These are phyloP conservation scores for Ogataea polymorpha DNA, from an alignment of 805 yeast species.

Conservation along the genomic window DNA sequence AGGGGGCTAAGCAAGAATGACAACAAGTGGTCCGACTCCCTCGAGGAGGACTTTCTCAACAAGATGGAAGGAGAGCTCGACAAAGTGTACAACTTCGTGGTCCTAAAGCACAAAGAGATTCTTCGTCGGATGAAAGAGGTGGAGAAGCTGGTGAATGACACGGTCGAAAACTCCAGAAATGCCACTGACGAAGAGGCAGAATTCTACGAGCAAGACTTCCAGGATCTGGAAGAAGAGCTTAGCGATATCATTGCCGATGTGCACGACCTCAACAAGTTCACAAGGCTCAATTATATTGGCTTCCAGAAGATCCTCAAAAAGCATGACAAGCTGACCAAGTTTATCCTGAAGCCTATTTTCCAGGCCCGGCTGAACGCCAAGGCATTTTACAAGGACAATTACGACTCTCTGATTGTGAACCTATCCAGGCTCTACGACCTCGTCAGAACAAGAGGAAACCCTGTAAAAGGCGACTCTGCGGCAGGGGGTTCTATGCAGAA, in stretches of 20 bases:
- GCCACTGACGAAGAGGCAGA: slow-evolving; percentile 37
- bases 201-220: slow-evolving; percentile 60
- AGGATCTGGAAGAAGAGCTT: slow-evolving; percentile 70
- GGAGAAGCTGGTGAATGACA: slow-evolving; percentile 64
- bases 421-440: slow-evolving; percentile 85
- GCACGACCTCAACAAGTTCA: slow-evolving; percentile 91
- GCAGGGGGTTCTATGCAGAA: slow-evolving; percentile 99
- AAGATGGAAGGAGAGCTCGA: slow-evolving; percentile 80
- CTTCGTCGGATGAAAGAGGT: slow-evolving; percentile 79
- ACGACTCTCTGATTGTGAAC: slow-evolving; percentile 84
- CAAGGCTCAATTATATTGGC: slow-evolving; percentile 92
- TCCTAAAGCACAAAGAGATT: slow-evolving; percentile 83
- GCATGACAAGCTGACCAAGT: slow-evolving; percentile 86
- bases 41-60: slow-evolving; percentile 79
- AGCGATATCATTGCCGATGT: slow-evolving; percentile 94
- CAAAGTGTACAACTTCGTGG: slow-evolving; percentile 88
- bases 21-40: slow-evolving; percentile 67
- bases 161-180: slow-evolving; percentile 43
- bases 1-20: slow-evolving; percentile 55
- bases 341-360: slow-evolving; percentile 84
- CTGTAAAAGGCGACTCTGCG: slow-evolving; percentile 88
- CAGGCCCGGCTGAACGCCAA: slow-evolving; percentile 89
- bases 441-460: slow-evolving; percentile 94
- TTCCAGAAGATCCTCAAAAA: slow-evolving; percentile 95
- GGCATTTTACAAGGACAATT: slow-evolving; percentile 94